Percentiles rank a stretch among this genome's conserved stretches.
phyloP scores from a whole-genome alignment of 345 rosid genomes.

The Dimocarpus longan region DNA sequence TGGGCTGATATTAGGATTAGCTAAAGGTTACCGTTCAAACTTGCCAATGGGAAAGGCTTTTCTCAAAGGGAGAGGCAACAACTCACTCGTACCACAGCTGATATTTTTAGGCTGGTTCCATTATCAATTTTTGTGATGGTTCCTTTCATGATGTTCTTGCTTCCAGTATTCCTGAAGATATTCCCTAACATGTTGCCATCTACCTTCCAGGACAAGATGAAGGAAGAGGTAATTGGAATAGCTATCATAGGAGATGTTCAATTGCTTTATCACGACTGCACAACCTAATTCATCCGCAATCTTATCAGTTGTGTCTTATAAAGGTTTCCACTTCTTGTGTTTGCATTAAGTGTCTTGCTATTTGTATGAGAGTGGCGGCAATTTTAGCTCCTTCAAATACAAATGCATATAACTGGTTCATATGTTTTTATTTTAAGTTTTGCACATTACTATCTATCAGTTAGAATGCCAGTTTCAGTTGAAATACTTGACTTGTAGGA shows the following conservation, averaged over 20 bases:
- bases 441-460: not conserved
- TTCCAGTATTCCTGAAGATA: slow-evolving; percentile 82
- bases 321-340: not conserved
- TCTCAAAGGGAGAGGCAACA: slow-evolving; percentile 89
- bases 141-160: slow-evolving; percentile 96
- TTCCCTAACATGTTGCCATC: slow-evolving; percentile 99
- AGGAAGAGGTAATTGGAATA: slow-evolving; percentile 71
- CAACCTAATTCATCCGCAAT: not conserved
- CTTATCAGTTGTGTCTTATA: not conserved
- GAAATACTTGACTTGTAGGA: slow-evolving; percentile 57
- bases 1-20: slow-evolving; percentile 94
- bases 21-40: slow-evolving; percentile 80
- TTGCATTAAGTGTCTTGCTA: slow-evolving; percentile 6
- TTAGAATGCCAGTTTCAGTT: slow-evolving; percentile 12
- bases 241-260: not conserved
- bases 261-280: slow-evolving; percentile 1
- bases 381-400: not conserved
- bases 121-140: slow-evolving; percentile 88
- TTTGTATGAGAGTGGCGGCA: slow-evolving; percentile 2
- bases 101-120: slow-evolving; percentile 83
- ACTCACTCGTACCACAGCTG: slow-evolving; percentile 81
- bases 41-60: slow-evolving; percentile 86
- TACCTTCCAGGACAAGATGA: slow-evolving; percentile 98
- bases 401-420: not conserved
- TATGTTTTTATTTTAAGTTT: not conserved